phyloP scores from a whole-genome alignment of 257 asterid species.

The Solanum appendiculatum region DNA sequence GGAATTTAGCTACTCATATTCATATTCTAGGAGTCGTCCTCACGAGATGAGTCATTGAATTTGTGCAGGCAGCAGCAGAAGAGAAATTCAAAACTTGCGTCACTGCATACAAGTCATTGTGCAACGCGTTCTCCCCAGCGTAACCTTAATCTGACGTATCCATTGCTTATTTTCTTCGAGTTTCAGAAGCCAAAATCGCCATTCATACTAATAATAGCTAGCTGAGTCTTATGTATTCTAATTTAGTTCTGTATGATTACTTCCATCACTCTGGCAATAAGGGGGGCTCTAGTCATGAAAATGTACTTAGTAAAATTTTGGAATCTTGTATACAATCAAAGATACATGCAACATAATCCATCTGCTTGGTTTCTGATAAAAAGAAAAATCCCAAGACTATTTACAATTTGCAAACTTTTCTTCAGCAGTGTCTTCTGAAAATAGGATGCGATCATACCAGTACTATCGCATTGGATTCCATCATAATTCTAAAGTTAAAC shows the following conservation, averaged over 20 bases:
- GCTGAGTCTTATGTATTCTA: background rate
- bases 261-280: background rate
- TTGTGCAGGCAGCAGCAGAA: conserved; percentile 60
- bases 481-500: background rate
- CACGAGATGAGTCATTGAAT: background rate
- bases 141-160: background rate
- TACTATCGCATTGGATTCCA: too few relatives aligned
- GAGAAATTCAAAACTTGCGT: conserved; percentile 75
- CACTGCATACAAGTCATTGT: conserved; percentile 67
- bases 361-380: background rate
- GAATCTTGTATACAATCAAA: background rate
- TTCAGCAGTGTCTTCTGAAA: too few relatives aligned
- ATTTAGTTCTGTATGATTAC: background rate
- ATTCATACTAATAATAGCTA: background rate
- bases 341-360: background rate
- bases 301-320: background rate
- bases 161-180: background rate
- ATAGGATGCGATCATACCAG: background rate
- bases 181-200: background rate
- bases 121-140: conserved; percentile 35
- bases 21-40: background rate
- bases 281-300: background rate
- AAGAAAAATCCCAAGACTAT: too few relatives aligned
- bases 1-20: background rate
- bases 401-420: too few relatives aligned